phyloP scores from a whole-genome alignment of 2,329 filamentous ascomycete species.

The Gnomoniopsis sp. region DNA sequence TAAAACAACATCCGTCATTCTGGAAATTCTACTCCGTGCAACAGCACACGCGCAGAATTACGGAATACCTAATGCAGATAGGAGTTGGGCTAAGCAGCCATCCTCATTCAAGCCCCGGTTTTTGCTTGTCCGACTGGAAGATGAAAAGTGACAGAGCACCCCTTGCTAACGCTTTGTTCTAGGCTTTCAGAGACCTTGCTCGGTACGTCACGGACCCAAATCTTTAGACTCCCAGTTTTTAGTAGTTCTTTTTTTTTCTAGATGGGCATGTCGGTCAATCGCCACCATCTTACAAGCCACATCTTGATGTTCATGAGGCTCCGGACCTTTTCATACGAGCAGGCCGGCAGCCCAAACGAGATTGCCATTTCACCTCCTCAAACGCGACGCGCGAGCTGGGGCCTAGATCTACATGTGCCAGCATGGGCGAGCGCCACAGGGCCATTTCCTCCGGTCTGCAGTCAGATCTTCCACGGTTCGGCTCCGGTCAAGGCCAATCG shows the following conservation, averaged over 20 bases:
- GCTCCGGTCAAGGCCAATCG: neutral
- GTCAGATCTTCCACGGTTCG: neutral
- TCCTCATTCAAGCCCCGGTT: neutral
- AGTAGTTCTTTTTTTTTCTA: neutral
- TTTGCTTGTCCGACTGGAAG: neutral
- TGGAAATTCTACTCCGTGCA: neutral
- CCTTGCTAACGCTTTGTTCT: slow-evolving; percentile 21
- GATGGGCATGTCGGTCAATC: slow-evolving; percentile 1
- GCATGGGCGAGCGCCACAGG: neutral
- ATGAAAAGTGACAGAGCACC: neutral
- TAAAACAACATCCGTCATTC: no score
- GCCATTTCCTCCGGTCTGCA: no score
- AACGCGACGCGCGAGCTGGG: no score
- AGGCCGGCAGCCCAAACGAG: neutral
- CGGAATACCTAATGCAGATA: neutral
- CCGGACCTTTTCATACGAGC: neutral
- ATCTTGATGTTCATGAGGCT: neutral
- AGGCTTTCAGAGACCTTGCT: slow-evolving; percentile 31
- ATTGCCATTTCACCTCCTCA: no score
- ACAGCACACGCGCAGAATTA: neutral
- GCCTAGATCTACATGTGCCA: neutral
- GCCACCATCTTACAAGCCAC: neutral
- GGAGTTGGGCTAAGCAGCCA: no score
- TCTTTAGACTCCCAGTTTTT: neutral
- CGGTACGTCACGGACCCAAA: slow-evolving; percentile 24